These are phyloP conservation scores for Ustulina deusta DNA, from an alignment of 2,329 filamentous ascomycete genomes.

Conservation along the genomic window DNA sequence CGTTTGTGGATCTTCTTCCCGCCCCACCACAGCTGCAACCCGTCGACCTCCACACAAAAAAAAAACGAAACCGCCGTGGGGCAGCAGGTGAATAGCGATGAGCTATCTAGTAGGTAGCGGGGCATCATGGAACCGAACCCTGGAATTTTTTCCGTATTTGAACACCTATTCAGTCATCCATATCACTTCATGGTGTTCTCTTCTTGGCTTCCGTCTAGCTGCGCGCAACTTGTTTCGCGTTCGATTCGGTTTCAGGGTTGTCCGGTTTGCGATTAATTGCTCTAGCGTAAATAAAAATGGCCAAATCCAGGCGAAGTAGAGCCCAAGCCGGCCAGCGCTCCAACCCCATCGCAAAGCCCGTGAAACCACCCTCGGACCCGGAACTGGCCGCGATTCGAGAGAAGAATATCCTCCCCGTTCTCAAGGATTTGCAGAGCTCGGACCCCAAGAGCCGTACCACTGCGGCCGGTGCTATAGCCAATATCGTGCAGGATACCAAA, in stretches of 20 bases:
- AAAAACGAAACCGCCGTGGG: conserved; percentile 26
- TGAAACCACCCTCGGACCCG: conserved; percentile 72
- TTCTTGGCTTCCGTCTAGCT: not conserved
- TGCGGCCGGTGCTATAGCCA: conserved; percentile 70
- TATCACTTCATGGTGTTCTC: not conserved
- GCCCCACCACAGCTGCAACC: conserved; percentile 28
- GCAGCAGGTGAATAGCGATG: conserved; percentile 7
- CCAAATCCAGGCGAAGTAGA: conserved; percentile 68
- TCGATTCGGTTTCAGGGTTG: not conserved
- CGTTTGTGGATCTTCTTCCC: not conserved
- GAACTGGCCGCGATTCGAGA: conserved; percentile 73
- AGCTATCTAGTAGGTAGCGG: conserved; percentile 28
- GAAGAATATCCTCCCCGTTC: conserved; percentile 71
- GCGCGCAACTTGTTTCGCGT: not conserved
- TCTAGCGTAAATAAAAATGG: conserved; percentile 59
- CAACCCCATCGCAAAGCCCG: conserved; percentile 67
- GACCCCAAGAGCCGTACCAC: conserved; percentile 69
- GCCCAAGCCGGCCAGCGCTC: conserved; percentile 61
- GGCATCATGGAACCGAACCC: conserved; percentile 24
- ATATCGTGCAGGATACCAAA: conserved; percentile 70
- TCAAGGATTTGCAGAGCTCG: conserved; percentile 69
- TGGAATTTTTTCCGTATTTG: conserved; percentile 38
- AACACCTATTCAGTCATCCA: conserved; percentile 2
- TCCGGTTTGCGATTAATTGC: not conserved
- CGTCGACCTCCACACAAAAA: conserved; percentile 22